Percentiles rank a stretch among this genome's conserved stretches.
Evolutionary conservation across 2,329 filamentous ascomycete genomes (phyloP).

Genomic region (Trichophyton benhamiae): DNA sequence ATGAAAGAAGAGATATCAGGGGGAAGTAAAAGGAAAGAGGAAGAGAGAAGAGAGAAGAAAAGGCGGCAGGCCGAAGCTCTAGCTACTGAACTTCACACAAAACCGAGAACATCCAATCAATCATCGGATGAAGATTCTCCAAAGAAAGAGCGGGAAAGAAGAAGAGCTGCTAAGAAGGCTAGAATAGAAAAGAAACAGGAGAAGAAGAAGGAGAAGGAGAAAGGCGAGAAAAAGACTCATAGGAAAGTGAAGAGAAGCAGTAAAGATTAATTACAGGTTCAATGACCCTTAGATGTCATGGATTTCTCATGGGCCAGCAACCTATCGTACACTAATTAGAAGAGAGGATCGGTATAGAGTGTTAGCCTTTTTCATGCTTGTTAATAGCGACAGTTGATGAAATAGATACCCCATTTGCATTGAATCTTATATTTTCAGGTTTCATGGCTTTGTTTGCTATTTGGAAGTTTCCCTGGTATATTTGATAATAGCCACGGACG

Average conservation of each 20-base stretch:
- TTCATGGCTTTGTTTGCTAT: slow-evolving; percentile 27
- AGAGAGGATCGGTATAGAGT: neutral
- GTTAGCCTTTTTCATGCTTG: neutral
- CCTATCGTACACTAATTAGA: too few relatives aligned
- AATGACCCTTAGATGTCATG: neutral
- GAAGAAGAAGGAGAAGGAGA: slow-evolving; percentile 6
- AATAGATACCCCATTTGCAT: slow-evolving; percentile 1
- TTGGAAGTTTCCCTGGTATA: slow-evolving; percentile 56
- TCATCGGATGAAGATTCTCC: neutral
- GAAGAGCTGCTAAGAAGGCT: slow-evolving; percentile 22
- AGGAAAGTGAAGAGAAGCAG: slow-evolving; percentile 22
- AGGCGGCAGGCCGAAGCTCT: slow-evolving; percentile 11
- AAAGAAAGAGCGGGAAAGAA: slow-evolving; percentile 13
- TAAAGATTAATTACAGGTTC: slow-evolving; percentile 23
- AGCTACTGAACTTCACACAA: neutral
- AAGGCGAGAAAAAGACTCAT: neutral
- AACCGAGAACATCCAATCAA: slow-evolving; percentile 7
- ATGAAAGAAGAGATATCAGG: slow-evolving; percentile 11
- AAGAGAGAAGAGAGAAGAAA: slow-evolving; percentile 13
- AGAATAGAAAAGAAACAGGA: neutral
- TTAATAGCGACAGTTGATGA: neutral
- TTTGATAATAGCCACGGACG: slow-evolving; percentile 74
- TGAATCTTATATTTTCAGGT: too few relatives aligned
- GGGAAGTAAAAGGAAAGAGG: slow-evolving; percentile 10
- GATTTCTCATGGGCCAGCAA: too few relatives aligned